Percentiles rank a stretch among this genome's conserved stretches.
Evolutionary conservation across 2,329 filamentous ascomycete species (phyloP).

Genomic region (Ophiostoma sp.): DNA sequence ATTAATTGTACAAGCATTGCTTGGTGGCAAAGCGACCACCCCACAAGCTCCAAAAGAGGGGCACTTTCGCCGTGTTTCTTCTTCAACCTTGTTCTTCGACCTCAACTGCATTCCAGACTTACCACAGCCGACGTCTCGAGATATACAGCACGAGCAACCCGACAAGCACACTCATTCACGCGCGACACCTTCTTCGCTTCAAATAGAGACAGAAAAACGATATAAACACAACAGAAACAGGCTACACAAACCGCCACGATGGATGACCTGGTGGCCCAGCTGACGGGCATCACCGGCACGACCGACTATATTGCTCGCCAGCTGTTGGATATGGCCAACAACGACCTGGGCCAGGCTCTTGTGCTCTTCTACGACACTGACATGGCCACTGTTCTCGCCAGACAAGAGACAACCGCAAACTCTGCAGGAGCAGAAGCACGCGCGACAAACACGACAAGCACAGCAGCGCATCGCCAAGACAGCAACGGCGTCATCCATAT

Average conservation of each 20-base stretch:
- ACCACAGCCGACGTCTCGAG: not conserved
- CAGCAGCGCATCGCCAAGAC: slow-evolving; percentile 38
- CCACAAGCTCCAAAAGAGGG: slow-evolving; percentile 13
- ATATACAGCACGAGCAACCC: not conserved
- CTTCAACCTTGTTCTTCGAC: not conserved
- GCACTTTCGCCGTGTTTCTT: slow-evolving; percentile 5
- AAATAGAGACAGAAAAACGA: no score
- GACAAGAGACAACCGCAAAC: not conserved
- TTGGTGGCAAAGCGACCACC: not conserved
- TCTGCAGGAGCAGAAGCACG: slow-evolving; percentile 19
- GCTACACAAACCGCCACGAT: slow-evolving; percentile 39
- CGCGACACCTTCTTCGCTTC: not conserved
- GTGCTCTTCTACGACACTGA: slow-evolving; percentile 88
- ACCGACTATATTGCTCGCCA: slow-evolving; percentile 68
- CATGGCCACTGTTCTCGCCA: slow-evolving; percentile 40
- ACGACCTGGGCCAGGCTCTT: slow-evolving; percentile 78
- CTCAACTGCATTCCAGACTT: not conserved
- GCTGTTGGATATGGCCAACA: slow-evolving; percentile 80
- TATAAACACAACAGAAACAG: not conserved
- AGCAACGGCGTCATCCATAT: slow-evolving; percentile 63
- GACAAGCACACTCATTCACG: not conserved
- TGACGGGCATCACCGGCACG: slow-evolving; percentile 75
- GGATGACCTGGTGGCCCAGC: slow-evolving; percentile 66
- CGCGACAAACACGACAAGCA: slow-evolving; percentile 15
- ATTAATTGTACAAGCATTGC: not conserved